Evolutionary conservation across 2,329 filamentous ascomycete species (phyloP).

Genomic region (Fusarium circinatum): DNA sequence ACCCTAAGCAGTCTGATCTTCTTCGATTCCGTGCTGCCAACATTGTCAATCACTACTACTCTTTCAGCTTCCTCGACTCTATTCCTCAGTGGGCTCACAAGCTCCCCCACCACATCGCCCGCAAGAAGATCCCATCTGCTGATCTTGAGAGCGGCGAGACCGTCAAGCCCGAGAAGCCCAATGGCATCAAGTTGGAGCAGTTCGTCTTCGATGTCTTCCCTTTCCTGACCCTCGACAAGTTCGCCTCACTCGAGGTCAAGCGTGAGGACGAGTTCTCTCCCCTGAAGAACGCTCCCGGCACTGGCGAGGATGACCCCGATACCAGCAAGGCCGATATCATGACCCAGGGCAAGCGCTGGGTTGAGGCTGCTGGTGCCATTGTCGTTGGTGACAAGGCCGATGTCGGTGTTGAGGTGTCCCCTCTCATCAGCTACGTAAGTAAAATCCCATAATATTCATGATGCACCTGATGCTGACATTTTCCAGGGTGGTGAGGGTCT

Average conservation of each 20-base stretch:
- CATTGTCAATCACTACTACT: conserved; percentile 99
- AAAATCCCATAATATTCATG: neutral
- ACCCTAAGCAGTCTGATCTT: conserved; percentile 80
- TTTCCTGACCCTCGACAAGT: conserved; percentile 84
- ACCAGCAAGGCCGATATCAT: conserved; percentile 93
- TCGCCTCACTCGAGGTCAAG: conserved; percentile 94
- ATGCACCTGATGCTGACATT: conserved; percentile 12
- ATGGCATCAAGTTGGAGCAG: conserved; percentile 98
- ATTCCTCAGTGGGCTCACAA: conserved; percentile 88
- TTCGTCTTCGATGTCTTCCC: conserved; percentile 99
- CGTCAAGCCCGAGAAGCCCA: conserved; percentile 92
- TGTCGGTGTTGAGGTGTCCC: conserved; percentile 87
- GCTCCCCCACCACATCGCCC: conserved; percentile 93
- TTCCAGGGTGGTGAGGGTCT: conserved; percentile 70
- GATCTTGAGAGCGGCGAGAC: conserved; percentile 80
- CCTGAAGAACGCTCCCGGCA: conserved; percentile 88
- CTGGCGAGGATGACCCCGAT: conserved; percentile 91
- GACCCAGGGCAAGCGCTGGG: conserved; percentile 88
- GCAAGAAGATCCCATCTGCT: conserved; percentile 96
- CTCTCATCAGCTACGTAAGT: conserved; percentile 95
- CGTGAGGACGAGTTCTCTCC: conserved; percentile 99
- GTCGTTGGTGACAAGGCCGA: conserved; percentile 74
- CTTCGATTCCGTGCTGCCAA: conserved; percentile 98
- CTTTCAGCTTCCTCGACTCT: conserved; percentile 88
- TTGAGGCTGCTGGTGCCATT: conserved; percentile 78